Conservation (phyloP, 345 rosid species). For the Pugionium cornutum region DNA sequence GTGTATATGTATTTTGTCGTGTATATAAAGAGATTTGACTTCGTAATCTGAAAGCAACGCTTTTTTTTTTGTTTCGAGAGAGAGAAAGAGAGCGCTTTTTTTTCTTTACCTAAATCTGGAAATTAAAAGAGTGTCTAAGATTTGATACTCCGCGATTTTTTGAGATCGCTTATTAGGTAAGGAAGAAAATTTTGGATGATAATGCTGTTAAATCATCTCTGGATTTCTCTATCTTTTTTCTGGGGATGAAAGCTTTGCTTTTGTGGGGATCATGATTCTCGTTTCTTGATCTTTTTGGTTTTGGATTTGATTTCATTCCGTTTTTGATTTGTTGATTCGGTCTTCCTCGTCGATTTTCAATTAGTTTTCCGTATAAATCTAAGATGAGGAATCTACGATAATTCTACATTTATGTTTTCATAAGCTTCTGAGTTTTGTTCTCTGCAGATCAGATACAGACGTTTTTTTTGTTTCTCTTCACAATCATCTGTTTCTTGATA, state of each 20-base stretch:
- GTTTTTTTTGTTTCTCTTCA: not conserved
- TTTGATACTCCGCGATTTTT: constrained; percentile 25
- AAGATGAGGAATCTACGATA: constrained; percentile 15
- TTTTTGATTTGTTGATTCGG: constrained; percentile 5
- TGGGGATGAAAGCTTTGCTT: not conserved
- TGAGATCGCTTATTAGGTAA: constrained; percentile 34
- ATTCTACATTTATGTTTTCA: not conserved
- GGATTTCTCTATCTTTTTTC: constrained; percentile 14
- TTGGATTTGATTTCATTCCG: constrained; percentile 12
- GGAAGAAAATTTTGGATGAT: not conserved
- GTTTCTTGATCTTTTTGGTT: constrained; percentile 32
- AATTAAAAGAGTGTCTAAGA: not conserved
- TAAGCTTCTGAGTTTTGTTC: constrained; percentile 30
- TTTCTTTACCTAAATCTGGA: constrained; percentile 40
- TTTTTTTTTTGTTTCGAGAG: constrained; percentile 1
- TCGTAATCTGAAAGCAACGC: constrained; percentile 43
- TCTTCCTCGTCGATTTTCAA: not conserved
- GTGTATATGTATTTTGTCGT: constrained; percentile 14
- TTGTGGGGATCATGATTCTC: constrained; percentile 14
- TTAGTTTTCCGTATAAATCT: constrained; percentile 28
- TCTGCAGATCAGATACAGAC: constrained; percentile 40
- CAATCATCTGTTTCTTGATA: constrained; percentile 8
- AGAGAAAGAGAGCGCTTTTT: constrained; percentile 8
- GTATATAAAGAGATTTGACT: constrained; percentile 39
- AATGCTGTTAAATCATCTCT: not conserved